Percentiles rank a stretch among this genome's conserved stretches.
Evolutionary conservation across 2,329 filamentous ascomycete species (phyloP).

Genomic region (Ophiostoma fasciatum): DNA sequence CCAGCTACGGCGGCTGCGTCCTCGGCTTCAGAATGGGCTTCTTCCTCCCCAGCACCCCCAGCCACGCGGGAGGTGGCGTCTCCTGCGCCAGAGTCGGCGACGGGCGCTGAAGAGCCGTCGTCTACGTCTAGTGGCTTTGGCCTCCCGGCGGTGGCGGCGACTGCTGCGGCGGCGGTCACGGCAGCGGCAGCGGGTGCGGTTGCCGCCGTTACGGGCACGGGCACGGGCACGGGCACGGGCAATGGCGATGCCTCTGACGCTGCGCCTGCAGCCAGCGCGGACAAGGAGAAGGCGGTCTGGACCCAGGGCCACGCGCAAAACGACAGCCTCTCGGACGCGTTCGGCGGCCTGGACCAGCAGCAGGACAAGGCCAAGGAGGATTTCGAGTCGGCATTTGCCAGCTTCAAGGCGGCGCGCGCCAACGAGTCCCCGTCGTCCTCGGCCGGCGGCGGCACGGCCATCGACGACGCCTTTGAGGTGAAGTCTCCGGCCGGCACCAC

Average conservation of each 20-base stretch:
- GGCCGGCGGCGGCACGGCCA: neutral
- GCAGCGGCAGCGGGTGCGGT: constrained; percentile 2
- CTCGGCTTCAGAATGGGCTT: too few relatives aligned
- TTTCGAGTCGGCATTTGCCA: constrained; percentile 74
- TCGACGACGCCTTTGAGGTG: constrained; percentile 4
- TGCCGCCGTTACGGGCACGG: neutral
- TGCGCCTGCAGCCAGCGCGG: neutral
- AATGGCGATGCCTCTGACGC: too few relatives aligned
- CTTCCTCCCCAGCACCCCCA: constrained; percentile 1
- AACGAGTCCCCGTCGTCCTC: neutral
- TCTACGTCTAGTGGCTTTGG: neutral
- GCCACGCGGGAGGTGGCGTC: neutral
- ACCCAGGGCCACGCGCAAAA: constrained; percentile 11
- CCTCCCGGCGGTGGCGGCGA: neutral
- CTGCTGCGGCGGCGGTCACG: constrained; percentile 1
- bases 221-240: too few relatives aligned
- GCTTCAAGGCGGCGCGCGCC: constrained; percentile 37
- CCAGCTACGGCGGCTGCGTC: neutral
- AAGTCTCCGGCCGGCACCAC: constrained; percentile 14
- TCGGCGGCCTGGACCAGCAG: constrained; percentile 32
- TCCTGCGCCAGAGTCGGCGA: neutral
- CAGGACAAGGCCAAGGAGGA: constrained; percentile 53
- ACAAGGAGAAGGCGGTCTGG: constrained; percentile 5
- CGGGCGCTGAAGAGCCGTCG: neutral
- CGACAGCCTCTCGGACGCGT: constrained; percentile 29